These are phyloP conservation scores for Cercospora sp. DNA, from an alignment of 2,329 filamentous ascomycete species.

Conservation along the genomic window DNA sequence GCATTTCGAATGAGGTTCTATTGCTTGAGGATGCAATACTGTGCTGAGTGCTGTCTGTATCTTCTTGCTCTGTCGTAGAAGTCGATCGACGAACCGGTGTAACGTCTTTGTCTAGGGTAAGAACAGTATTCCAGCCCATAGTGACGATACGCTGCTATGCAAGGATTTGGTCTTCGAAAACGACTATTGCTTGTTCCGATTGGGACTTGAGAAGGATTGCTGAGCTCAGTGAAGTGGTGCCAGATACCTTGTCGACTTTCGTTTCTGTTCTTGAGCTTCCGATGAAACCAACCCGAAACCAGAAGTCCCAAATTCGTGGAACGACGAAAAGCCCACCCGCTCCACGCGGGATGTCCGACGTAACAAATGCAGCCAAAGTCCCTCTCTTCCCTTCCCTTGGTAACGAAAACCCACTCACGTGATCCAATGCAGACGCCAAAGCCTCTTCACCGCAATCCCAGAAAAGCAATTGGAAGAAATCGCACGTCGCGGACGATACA, in stretches of 20 bases:
- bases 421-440: neutral
- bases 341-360: slow-evolving; percentile 1
- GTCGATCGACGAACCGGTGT: neutral
- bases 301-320: neutral
- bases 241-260: neutral
- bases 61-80: neutral
- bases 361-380: neutral
- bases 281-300: slow-evolving; percentile 6
- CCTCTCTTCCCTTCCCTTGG: neutral
- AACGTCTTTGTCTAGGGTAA: neutral
- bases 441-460: neutral
- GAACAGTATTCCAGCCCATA: slow-evolving; percentile 7
- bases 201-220: neutral
- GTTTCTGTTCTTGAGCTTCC: neutral
- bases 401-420: neutral
- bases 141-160: neutral
- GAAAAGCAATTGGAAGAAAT: slow-evolving; percentile 12
- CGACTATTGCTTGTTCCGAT: neutral
- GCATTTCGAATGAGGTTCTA: neutral
- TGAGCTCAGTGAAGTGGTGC: neutral
- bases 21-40: neutral
- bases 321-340: neutral
- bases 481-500: neutral
- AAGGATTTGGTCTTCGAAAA: neutral
- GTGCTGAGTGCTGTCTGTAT: neutral